Conservation (phyloP, 2,329 filamentous ascomycete genomes). For the Paraconiothyrium sp. region DNA sequence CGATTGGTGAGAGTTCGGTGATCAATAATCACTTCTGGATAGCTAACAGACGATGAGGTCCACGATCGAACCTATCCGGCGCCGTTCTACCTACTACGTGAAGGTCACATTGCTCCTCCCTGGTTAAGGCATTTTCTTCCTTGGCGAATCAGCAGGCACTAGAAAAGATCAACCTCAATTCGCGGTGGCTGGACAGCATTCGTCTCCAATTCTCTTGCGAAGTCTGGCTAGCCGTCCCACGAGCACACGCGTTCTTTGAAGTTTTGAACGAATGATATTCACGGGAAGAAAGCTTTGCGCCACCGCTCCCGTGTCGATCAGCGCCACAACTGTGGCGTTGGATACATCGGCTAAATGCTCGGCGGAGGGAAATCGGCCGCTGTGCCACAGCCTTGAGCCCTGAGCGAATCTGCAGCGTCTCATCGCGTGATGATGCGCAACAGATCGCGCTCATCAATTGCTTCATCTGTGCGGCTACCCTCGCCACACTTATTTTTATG, state of each 20-base stretch:
- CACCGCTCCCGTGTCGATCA: conserved; percentile 19
- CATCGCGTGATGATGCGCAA: conserved; percentile 42
- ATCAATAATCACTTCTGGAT: conserved; percentile 15
- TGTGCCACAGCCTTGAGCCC: conserved; percentile 24
- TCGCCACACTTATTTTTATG: conserved; percentile 48
- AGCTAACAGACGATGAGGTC: conserved; percentile 25
- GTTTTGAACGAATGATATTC: conserved; percentile 14
- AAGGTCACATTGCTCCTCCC: conserved; percentile 25
- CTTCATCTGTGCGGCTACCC: conserved; percentile 26
- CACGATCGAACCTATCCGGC: conserved; percentile 20
- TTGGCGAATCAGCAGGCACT: conserved; percentile 12
- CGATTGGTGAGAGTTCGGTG: conserved; percentile 16
- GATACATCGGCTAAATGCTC: conserved; percentile 14
- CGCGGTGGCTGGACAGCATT: conserved; percentile 1
- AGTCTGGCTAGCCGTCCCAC: conserved; percentile 3
- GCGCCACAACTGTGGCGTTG: conserved; percentile 27
- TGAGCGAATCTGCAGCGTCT: conserved; percentile 23
- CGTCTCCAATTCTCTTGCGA: neutral
- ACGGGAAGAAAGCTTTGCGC: conserved; percentile 18
- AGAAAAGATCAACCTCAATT: conserved; percentile 10
- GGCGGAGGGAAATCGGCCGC: conserved; percentile 11
- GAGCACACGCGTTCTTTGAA: conserved; percentile 17
- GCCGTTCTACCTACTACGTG: conserved; percentile 27
- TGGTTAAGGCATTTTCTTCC: conserved; percentile 28
- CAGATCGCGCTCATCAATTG: conserved; percentile 30